Conservation (phyloP, 2,329 filamentous ascomycete species). For the Penicillium sp. region DNA sequence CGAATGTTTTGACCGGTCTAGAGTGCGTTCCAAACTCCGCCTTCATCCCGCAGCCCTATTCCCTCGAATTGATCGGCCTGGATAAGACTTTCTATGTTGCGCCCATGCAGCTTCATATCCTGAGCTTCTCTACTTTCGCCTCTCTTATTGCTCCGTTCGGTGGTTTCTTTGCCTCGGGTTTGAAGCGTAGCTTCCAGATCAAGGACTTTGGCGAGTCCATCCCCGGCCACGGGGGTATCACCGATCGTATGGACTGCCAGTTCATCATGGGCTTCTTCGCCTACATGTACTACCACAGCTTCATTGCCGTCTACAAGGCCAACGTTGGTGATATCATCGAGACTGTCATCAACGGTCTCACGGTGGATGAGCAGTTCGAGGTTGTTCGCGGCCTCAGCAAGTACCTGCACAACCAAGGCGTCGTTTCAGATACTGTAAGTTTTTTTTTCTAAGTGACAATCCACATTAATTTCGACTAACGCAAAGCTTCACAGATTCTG, state of each 20-base stretch:
- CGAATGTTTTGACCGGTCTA: conserved; percentile 88
- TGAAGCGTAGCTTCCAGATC: conserved; percentile 99
- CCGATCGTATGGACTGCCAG: conserved; percentile 98
- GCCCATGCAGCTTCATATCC: conserved; percentile 91
- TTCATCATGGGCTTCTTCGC: conserved; percentile 99
- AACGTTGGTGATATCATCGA: conserved; percentile 87
- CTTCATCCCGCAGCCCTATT: conserved; percentile 76
- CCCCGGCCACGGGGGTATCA: conserved; percentile 95
- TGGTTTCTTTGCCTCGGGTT: conserved; percentile 94
- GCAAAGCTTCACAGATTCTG: conserved; percentile 27
- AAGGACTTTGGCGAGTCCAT: conserved; percentile 99
- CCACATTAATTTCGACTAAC: conserved; percentile 15
- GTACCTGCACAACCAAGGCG: conserved; percentile 65
- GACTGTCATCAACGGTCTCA: conserved; percentile 84
- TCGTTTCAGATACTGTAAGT: conserved; percentile 56
- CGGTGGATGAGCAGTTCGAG: conserved; percentile 85
- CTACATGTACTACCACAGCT: conserved; percentile 98
- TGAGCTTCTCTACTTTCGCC: conserved; percentile 88
- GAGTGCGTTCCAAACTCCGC: conserved; percentile 89
- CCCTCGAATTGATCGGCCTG: conserved; percentile 69
- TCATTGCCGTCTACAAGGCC: conserved; percentile 86
- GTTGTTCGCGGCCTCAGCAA: conserved; percentile 63
- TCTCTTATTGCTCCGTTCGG: conserved; percentile 97
- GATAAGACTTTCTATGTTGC: conserved; percentile 73
- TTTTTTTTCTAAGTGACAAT: not conserved